Base-by-base conservation (phyloP, 495 filamentous ascomycete genomes). In the Parachaetomium inaequale region DNA sequence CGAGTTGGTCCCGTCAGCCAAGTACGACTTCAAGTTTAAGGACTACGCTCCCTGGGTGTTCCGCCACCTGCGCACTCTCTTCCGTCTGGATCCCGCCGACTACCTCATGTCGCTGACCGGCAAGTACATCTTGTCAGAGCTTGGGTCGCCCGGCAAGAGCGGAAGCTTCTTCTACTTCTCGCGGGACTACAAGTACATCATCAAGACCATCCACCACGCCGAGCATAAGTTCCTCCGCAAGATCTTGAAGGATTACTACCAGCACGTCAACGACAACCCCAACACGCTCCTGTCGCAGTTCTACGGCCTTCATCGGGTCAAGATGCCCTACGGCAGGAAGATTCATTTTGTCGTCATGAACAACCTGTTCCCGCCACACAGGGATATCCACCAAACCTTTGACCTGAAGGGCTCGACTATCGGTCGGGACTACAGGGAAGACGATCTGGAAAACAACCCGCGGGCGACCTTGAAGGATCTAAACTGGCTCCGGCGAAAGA, bases 261-360 rank as follows among this genome's bases (percentile, higher is more conserved):
- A 91, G 29, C 95, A 99, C 72, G 89, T 99, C 67, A 88, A 87
- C 60, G 81, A 89, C 40, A 96, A 99, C 70, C 95, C 95, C 1
- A 94, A 98, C 72, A 99, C 94, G 3, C 80, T 99, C 8, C 87
- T 99, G 19, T 98, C 94, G 15, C 94, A 99, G 70, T 99, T 98
- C 73, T 99, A 99, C 70, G 94, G 94, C 46, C 80, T 99, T 19
- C 94, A 99, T 75, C 87, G 94, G 47, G 95, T 99, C 61, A 99
- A 99, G 79, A 96, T 97, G 79, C 93, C 94, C 0, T 99, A 96
- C 70, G 94, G 95, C 36, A 87, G 91, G 63, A 99, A 99, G 79
- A 97, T 98, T 62, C 95, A 99, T 73, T 99, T 99, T 66, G 95
- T 99, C 36, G 92, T 99, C 67, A 99, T 99, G 94, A 99, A 99